Evolutionary conservation across 441 rosid genomes (phyloP).

Genomic region (Adansonia grandidieri): DNA sequence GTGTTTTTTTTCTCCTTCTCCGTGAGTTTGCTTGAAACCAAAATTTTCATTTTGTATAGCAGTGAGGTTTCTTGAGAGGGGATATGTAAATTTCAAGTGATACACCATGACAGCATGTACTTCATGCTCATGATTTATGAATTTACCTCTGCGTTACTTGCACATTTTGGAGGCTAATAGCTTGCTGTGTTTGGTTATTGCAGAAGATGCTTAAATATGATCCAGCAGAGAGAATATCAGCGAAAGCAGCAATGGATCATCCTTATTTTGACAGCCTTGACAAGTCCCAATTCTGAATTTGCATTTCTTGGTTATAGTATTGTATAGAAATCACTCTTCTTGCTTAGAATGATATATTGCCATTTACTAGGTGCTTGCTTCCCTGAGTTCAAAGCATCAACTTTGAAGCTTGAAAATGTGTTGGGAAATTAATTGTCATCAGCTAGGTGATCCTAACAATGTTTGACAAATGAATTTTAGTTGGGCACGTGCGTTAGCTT

Average conservation of each 20-base stretch:
- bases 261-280: slow-evolving; percentile 87
- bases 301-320: slow-evolving; percentile 9
- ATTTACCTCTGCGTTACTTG: slow-evolving; percentile 2
- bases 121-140: not conserved
- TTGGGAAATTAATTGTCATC: slow-evolving; percentile 47
- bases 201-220: slow-evolving; percentile 85
- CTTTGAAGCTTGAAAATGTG: slow-evolving; percentile 21
- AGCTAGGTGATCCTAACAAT: slow-evolving; percentile 51
- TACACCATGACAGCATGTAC: not conserved
- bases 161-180: slow-evolving; percentile 7
- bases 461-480: not conserved
- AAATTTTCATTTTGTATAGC: not conserved
- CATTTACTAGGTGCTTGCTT: not conserved
- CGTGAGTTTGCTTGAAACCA: not conserved
- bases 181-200: slow-evolving; percentile 34
- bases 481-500: not conserved
- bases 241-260: slow-evolving; percentile 88
- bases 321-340: slow-evolving; percentile 1
- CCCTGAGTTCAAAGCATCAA: not conserved
- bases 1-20: not conserved
- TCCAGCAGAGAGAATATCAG: slow-evolving; percentile 88
- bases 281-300: slow-evolving; percentile 82
- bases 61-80: not conserved
- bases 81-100: not conserved
- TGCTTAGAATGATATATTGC: not conserved